These are phyloP conservation scores for Beauveria brongniartii DNA, from an alignment of 2,329 filamentous ascomycete genomes.

Conservation along the genomic window DNA sequence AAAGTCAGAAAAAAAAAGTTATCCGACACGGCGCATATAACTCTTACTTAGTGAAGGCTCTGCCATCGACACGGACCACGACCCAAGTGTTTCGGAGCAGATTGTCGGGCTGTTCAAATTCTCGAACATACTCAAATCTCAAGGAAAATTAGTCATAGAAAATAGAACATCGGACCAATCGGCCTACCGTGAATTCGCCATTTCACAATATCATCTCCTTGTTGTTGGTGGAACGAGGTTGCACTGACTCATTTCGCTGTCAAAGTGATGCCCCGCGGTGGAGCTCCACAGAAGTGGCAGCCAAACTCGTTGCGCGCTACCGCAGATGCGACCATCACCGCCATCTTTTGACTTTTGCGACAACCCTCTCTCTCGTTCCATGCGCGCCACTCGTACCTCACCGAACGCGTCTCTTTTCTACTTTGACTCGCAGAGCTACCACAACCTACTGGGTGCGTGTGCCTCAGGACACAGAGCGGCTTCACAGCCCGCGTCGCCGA, in stretches of 20 bases:
- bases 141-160: not conserved
- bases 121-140: slow-evolving; percentile 90
- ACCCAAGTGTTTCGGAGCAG: slow-evolving; percentile 92
- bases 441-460: not conserved
- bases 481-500: slow-evolving; percentile 3
- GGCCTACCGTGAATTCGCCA: slow-evolving; percentile 48
- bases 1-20: not conserved
- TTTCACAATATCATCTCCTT: not conserved
- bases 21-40: not conserved
- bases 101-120: slow-evolving; percentile 74
- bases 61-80: slow-evolving; percentile 85
- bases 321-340: not conserved
- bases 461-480: not conserved
- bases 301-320: slow-evolving; percentile 5
- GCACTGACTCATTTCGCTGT: not conserved
- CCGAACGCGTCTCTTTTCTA: not conserved
- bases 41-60: slow-evolving; percentile 84
- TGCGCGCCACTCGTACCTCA: not conserved
- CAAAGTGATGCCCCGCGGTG: slow-evolving; percentile 10
- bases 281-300: slow-evolving; percentile 7
- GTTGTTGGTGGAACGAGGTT: not conserved
- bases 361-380: not conserved
- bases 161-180: slow-evolving; percentile 13
- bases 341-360: slow-evolving; percentile 9
- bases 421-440: not conserved